Evolutionary conservation across 768 basidiomycete genomes (phyloP).

Genomic region (Podaxis sp.): DNA sequence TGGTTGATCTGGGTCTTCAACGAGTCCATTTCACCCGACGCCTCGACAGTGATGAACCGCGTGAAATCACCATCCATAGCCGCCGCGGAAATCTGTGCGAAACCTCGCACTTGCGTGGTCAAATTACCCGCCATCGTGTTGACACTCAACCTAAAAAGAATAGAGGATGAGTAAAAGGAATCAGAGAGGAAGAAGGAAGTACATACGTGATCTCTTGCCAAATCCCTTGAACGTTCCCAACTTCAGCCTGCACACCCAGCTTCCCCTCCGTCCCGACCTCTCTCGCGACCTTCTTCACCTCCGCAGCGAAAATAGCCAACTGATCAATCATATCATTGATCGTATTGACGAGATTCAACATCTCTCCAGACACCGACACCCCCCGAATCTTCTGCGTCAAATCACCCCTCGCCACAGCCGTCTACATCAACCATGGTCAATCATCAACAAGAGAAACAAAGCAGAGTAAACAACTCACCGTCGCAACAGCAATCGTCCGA

Average conservation of each 20-base stretch:
- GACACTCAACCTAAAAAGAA: conserved; percentile 73
- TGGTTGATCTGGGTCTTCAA: conserved; percentile 99
- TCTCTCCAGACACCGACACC: conserved; percentile 93
- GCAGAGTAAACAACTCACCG: conserved; percentile 49
- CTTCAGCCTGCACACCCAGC: conserved; percentile 95
- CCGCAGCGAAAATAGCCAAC: conserved; percentile 54
- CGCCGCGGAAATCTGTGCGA: conserved; percentile 97
- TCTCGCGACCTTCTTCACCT: conserved; percentile 91
- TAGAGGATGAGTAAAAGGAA: not conserved
- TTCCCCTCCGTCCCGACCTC: conserved; percentile 99
- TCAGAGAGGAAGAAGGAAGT: conserved; percentile 1
- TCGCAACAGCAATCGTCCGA: conserved; percentile 89
- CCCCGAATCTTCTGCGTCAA: conserved; percentile 92
- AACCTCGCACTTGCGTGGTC: conserved; percentile 98
- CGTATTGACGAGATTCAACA: conserved; percentile 93
- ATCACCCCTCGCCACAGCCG: conserved; percentile 92
- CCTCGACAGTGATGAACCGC: conserved; percentile 98
- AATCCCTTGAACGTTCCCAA: conserved; percentile 94
- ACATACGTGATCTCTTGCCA: conserved; percentile 98
- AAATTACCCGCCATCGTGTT: conserved; percentile 97
- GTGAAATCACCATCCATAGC: conserved; percentile 99
- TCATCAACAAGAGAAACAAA: not conserved
- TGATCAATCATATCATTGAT: conserved; percentile 87
- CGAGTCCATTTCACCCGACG: conserved; percentile 98
- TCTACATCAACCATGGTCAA: conserved; percentile 29